Base-by-base conservation (phyloP, 129 eudicot species). In the Ambrosia trifida region DNA sequence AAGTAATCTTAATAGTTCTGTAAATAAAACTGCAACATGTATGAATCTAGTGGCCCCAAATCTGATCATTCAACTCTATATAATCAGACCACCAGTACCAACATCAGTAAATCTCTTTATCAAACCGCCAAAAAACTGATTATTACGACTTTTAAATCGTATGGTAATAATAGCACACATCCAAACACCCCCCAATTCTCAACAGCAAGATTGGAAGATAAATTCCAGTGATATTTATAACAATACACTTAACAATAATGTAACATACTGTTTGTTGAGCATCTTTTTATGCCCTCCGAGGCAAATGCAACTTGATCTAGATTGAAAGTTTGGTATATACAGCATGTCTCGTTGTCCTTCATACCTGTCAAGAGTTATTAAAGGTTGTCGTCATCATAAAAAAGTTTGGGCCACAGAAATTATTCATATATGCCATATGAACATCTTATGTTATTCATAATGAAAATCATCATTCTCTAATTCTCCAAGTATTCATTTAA, bases 291-390 rank as follows among this genome's bases (percentile, higher is more conserved):
- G 61, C 94, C 98, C 84, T 91, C 98, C 19, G 96, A 81, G 73
- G 98, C 98, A 81, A 91, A 91, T 76, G 98, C 80, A 71, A 86
- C 96, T 85, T 91, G 98, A 75, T 91, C 98, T 38, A 91, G 86
- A 72, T 91, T 91, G 69, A 86, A 91, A 3, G 98, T 91, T 80
- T 91, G 98, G 71, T 88, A n/a, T 91, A 83, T 88, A 91, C 32
- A 91, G 91, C 98, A 91, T 91, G 69, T 91, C 98, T 17, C 98
- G 96, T 52, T 91, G 98, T 61, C 96, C 96, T 80, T 91, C 98
- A 65, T 88, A 88, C 98, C 98, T 91, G 76, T 17, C 71, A 70
- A 79, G 13, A 72, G 40, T 30, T 30, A 44, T 36, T 30, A 62
- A 28, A 13, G 18, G 46, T 43, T 4, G 45, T 31, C 41, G 7